Percentiles rank a stretch among this genome's conserved stretches.
Evolutionary conservation across 805 yeast genomes (phyloP).

Genomic region (Nakazawaea wickerhamii): DNA sequence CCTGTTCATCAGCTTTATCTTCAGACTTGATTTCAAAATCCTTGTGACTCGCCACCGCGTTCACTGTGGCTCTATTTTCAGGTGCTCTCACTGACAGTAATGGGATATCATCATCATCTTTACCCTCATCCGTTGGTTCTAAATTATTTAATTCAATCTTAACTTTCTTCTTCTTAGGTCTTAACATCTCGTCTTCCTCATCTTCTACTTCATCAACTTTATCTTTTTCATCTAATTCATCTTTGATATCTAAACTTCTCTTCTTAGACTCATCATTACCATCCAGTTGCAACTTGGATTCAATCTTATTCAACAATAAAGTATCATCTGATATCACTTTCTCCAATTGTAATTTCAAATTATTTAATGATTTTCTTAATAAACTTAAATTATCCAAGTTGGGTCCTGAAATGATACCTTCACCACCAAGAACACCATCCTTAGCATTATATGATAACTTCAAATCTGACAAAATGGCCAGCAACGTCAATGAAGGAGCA

Average conservation of each 20-base stretch:
- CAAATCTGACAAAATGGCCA: constrained; percentile 47
- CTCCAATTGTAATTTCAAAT: constrained; percentile 33
- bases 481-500: constrained; percentile 36
- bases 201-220: constrained; percentile 4
- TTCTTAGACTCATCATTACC: not conserved
- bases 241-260: constrained; percentile 1
- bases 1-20: constrained; percentile 12
- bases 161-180: constrained; percentile 17
- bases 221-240: constrained; percentile 14
- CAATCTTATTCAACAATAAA: constrained; percentile 22
- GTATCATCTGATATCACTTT: constrained; percentile 28
- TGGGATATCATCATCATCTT: constrained; percentile 14
- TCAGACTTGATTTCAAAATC: not conserved
- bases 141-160: constrained; percentile 13
- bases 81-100: constrained; percentile 2
- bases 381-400: constrained; percentile 16
- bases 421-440: constrained; percentile 59
- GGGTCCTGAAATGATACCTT: constrained; percentile 38
- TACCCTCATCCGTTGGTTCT: constrained; percentile 5
- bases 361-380: constrained; percentile 31
- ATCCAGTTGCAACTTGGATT: constrained; percentile 12
- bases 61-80: not conserved
- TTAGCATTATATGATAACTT: constrained; percentile 52
- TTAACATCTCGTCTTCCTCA: constrained; percentile 12
- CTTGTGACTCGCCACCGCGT: not conserved